A percentile compares a stretch with the other conserved stretches of the same genome.
These are phyloP conservation scores for Prunus campanulata DNA, from an alignment of 306 rosid genomes.

Conservation along the genomic window DNA sequence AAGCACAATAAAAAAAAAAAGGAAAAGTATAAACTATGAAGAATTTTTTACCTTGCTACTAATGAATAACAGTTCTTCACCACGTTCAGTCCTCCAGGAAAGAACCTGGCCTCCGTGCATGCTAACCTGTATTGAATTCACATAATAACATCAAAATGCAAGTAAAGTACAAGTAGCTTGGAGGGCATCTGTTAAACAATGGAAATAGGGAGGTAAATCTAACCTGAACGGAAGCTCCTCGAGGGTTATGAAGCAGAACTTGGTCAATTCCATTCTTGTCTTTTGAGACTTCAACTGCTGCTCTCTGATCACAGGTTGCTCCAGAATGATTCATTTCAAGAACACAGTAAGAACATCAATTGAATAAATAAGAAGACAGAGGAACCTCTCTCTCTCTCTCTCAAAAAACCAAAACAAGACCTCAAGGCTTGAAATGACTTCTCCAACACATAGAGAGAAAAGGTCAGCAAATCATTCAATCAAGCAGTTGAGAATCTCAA, in stretches of 20 bases:
- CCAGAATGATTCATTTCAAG: slow-evolving; percentile 47
- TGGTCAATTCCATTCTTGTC: slow-evolving; percentile 61
- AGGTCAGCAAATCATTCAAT: slow-evolving; percentile 10
- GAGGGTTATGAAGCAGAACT: slow-evolving; percentile 47
- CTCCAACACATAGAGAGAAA: slow-evolving; percentile 14
- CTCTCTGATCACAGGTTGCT: not conserved
- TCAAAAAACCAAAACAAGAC: slow-evolving; percentile 9
- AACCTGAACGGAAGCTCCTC: slow-evolving; percentile 77
- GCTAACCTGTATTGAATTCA: slow-evolving; percentile 56
- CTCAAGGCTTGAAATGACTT: slow-evolving; percentile 10
- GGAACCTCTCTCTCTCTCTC: slow-evolving; percentile 19
- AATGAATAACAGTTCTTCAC: slow-evolving; percentile 68
- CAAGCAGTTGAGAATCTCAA: slow-evolving; percentile 35
- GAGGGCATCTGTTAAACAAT: not conserved
- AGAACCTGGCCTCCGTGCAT: slow-evolving; percentile 89
- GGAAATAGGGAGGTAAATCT: slow-evolving; percentile 1
- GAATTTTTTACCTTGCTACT: slow-evolving; percentile 58
- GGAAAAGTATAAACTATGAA: not conserved
- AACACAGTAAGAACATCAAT: slow-evolving; percentile 30
- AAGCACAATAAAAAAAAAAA: not conserved
- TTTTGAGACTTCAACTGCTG: slow-evolving; percentile 43
- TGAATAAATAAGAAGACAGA: slow-evolving; percentile 15
- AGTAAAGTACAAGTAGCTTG: not conserved
- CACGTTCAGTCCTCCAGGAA: slow-evolving; percentile 79
- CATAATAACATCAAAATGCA: not conserved